Evolutionary conservation across 495 filamentous ascomycete species (phyloP).

Genomic region (Aspergillus mulundensis): DNA sequence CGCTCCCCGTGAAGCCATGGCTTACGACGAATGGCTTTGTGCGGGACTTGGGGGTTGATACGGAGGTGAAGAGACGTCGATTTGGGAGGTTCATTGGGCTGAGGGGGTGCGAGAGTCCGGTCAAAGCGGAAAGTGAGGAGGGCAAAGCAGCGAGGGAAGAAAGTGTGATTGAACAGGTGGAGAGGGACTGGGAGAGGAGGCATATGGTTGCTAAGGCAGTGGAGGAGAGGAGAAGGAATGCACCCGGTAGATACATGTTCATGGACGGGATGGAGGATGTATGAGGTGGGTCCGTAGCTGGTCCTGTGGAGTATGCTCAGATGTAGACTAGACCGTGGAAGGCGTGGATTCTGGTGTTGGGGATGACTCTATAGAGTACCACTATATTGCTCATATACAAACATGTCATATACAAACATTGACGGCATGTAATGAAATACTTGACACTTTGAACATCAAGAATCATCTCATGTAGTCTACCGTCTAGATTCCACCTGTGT

Average conservation of each 20-base stretch:
- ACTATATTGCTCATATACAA: too few species aligned
- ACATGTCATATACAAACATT: too few species aligned
- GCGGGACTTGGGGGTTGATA: conserved; percentile 25
- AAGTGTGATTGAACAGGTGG: neutral
- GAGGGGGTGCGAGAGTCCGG: conserved; percentile 53
- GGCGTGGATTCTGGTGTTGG: too few species aligned
- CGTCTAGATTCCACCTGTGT: neutral
- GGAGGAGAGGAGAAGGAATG: neutral
- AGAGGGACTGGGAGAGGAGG: conserved; percentile 5
- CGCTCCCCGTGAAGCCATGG: conserved; percentile 47
- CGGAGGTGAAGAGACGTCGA: conserved; percentile 57
- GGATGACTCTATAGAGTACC: too few species aligned
- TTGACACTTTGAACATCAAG: too few species aligned
- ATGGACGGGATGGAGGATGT: neutral
- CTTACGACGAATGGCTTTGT: conserved; percentile 19
- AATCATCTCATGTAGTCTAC: too few species aligned
- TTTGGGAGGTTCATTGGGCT: conserved; percentile 68
- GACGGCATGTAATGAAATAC: too few species aligned
- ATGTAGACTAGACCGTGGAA: too few species aligned
- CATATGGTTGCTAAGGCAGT: neutral
- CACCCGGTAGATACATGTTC: neutral
- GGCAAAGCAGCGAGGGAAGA: neutral
- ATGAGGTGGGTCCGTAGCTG: neutral
- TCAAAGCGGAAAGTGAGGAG: neutral
- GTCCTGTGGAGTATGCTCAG: too few species aligned